Conservation (phyloP, 129 eudicot species). For the Arctium minus region DNA sequence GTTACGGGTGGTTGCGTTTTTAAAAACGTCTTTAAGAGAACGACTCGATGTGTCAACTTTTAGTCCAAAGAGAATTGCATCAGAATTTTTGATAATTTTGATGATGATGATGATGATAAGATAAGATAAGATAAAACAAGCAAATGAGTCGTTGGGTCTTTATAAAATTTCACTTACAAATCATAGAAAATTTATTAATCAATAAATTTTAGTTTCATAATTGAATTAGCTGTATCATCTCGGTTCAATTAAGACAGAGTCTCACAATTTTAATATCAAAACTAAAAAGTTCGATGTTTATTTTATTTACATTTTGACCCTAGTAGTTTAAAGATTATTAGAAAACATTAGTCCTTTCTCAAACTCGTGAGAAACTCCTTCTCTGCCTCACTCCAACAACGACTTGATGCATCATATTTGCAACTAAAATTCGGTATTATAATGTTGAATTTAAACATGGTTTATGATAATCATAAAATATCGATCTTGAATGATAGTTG, state of each 20-base stretch:
- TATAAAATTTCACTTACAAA: background rate
- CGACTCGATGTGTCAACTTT: background rate
- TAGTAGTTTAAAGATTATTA: background rate
- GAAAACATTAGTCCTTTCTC: background rate
- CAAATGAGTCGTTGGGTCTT: background rate
- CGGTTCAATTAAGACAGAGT: background rate
- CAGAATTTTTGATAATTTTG: background rate
- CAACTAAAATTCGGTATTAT: no score
- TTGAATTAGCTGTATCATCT: background rate
- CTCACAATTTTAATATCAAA: no score
- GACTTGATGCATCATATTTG: background rate
- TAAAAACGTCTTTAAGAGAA: background rate
- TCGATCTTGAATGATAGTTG: background rate
- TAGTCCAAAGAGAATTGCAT: background rate
- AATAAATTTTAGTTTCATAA: background rate
- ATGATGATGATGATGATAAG: background rate
- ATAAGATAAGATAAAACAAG: background rate
- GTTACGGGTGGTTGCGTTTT: background rate
- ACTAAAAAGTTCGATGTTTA: no score
- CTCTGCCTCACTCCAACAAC: no score
- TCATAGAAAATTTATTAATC: background rate
- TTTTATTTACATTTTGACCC: background rate
- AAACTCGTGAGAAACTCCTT: background rate
- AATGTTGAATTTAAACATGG: background rate
- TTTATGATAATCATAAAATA: background rate